These are phyloP conservation scores for Bipolaris sorokiniana DNA, from an alignment of 2,329 filamentous ascomycete genomes.

Conservation along the genomic window DNA sequence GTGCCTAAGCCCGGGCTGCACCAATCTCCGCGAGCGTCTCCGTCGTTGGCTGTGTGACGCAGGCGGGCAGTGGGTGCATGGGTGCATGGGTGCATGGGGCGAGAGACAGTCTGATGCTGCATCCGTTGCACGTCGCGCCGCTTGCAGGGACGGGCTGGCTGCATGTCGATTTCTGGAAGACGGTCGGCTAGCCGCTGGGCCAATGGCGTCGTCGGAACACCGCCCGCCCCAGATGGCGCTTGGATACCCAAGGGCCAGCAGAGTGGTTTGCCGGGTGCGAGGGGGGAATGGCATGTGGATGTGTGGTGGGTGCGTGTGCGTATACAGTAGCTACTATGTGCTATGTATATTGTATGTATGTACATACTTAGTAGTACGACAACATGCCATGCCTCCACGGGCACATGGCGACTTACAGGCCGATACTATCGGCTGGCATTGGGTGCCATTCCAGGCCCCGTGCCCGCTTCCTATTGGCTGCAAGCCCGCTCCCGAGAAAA, in stretches of 20 bases:
- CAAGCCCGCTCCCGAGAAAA: constrained; percentile 17
- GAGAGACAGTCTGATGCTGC: constrained; percentile 27
- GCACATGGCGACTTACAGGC: too few species aligned
- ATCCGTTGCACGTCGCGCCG: constrained; percentile 23
- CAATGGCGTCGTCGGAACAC: constrained; percentile 27
- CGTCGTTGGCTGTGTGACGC: constrained; percentile 41
- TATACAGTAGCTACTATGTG: too few species aligned
- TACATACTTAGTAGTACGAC: too few species aligned
- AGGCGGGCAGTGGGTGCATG: constrained; percentile 27
- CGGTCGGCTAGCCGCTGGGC: constrained; percentile 31
- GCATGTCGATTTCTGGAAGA: constrained; percentile 45
- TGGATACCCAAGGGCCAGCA: constrained; percentile 39
- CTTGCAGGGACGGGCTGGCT: constrained; percentile 26
- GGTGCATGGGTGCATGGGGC: not conserved
- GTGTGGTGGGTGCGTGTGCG: not conserved
- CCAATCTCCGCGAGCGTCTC: constrained; percentile 42
- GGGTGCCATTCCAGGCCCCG: not conserved
- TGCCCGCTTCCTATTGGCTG: constrained; percentile 18
- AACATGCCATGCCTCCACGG: too few species aligned
- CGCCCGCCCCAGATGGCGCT: constrained; percentile 44
- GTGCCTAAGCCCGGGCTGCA: constrained; percentile 32
- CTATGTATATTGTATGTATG: too few species aligned
- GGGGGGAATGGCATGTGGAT: constrained; percentile 12
- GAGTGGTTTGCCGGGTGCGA: constrained; percentile 37
- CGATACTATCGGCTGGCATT: not conserved